These are phyloP conservation scores for Termitomyces sp. DNA, from an alignment of 768 basidiomycete species.

Conservation along the genomic window DNA sequence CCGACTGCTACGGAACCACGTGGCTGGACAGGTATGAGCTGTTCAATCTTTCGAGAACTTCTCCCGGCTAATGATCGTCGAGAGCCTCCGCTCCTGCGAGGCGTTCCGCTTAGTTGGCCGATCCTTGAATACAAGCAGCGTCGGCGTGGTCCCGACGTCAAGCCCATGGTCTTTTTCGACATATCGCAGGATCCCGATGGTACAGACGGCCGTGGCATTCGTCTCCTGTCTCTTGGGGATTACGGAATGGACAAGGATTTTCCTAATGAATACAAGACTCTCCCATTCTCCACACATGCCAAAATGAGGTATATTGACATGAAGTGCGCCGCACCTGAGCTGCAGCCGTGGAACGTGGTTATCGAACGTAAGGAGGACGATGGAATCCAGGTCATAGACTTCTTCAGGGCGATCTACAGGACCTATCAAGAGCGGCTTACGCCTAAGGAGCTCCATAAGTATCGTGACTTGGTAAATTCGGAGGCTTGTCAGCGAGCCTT, in stretches of 20 bases:
- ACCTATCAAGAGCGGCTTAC: slow-evolving; percentile 46
- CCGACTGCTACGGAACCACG: background rate
- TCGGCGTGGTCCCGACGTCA: background rate
- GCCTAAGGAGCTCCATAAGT: slow-evolving; percentile 34
- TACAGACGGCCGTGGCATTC: slow-evolving; percentile 2
- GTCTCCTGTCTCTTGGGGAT: background rate
- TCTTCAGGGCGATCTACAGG: slow-evolving; percentile 58
- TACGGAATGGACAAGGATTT: slow-evolving; percentile 16
- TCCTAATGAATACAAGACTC: slow-evolving; percentile 37
- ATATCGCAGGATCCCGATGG: slow-evolving; percentile 8
- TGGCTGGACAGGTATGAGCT: slow-evolving; percentile 1
- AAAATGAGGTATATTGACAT: slow-evolving; percentile 38
- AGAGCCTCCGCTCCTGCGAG: slow-evolving; percentile 14
- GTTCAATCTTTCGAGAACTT: background rate
- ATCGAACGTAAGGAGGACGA: slow-evolving; percentile 36
- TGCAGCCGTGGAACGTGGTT: slow-evolving; percentile 38
- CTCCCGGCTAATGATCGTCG: background rate
- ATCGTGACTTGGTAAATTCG: slow-evolving; percentile 27
- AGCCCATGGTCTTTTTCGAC: slow-evolving; percentile 15
- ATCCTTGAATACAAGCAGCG: slow-evolving; percentile 10
- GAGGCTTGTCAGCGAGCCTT: slow-evolving; percentile 40
- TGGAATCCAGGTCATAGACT: slow-evolving; percentile 52
- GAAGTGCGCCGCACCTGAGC: slow-evolving; percentile 37
- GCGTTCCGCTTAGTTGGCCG: slow-evolving; percentile 18
- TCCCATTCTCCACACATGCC: slow-evolving; percentile 21